Evolutionary conservation across 441 rosid species (phyloP).

Genomic region (Gossypium lobatum): DNA sequence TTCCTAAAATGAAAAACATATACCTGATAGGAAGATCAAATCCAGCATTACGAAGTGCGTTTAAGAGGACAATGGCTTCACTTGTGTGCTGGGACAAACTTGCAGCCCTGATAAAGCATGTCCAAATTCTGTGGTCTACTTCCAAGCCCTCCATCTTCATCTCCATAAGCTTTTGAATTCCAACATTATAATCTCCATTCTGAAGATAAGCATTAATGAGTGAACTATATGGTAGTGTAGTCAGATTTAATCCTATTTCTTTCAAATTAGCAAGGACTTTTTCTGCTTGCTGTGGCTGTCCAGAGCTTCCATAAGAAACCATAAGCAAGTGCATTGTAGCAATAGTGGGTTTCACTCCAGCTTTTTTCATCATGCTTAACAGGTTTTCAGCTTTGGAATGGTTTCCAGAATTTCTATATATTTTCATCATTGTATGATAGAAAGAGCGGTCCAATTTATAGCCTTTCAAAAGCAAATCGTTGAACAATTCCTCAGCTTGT

Average conservation of each 20-base stretch:
- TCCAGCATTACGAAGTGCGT: slow-evolving; percentile 63
- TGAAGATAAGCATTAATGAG: slow-evolving; percentile 84
- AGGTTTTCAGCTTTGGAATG: slow-evolving; percentile 73
- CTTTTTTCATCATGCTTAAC: slow-evolving; percentile 65
- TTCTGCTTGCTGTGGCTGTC: slow-evolving; percentile 86
- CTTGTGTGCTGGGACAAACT: slow-evolving; percentile 49
- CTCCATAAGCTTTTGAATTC: slow-evolving; percentile 63
- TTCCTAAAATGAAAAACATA: slow-evolving; percentile 4
- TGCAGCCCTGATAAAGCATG: slow-evolving; percentile 89
- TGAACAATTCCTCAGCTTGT: slow-evolving; percentile 79
- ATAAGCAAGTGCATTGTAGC: slow-evolving; percentile 97
- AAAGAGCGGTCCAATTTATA: slow-evolving; percentile 80
- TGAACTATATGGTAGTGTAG: slow-evolving; percentile 73
- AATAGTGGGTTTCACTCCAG: slow-evolving; percentile 69
- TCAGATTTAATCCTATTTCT: slow-evolving; percentile 55
- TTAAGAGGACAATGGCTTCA: slow-evolving; percentile 60
- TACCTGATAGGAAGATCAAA: slow-evolving; percentile 88
- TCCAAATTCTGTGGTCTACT: slow-evolving; percentile 93
- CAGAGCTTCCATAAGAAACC: slow-evolving; percentile 85
- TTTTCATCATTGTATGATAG: slow-evolving; percentile 91
- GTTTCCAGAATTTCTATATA: slow-evolving; percentile 63
- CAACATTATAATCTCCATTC: slow-evolving; percentile 60
- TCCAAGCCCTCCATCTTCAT: slow-evolving; percentile 75
- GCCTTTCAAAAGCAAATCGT: slow-evolving; percentile 56
- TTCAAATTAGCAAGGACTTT: slow-evolving; percentile 67